Evolutionary conservation across 345 rosid genomes (phyloP).

Genomic region (Salix brachista): DNA sequence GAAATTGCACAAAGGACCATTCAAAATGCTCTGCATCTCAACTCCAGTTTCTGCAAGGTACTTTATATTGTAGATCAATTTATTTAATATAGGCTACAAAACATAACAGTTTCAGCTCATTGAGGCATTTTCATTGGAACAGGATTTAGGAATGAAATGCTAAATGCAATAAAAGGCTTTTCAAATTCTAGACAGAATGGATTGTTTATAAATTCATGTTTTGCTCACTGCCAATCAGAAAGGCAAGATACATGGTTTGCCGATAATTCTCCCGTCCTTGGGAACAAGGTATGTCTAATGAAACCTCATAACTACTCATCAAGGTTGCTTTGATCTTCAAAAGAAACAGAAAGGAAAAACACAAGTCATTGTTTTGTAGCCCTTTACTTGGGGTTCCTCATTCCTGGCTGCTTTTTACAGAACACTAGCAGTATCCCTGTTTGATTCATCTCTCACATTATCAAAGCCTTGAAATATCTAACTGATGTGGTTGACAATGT

Average conservation of each 20-base stretch:
- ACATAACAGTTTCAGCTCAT: not conserved
- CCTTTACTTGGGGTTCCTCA: not conserved
- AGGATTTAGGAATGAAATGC: constrained; percentile 88
- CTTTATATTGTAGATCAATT: constrained; percentile 2
- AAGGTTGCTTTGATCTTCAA: not conserved
- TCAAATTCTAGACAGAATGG: constrained; percentile 70
- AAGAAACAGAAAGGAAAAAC: not conserved
- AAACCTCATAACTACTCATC: not conserved
- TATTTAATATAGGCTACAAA: not conserved
- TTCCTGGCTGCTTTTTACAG: not conserved
- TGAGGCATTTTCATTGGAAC: constrained; percentile 5
- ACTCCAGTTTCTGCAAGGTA: constrained; percentile 72
- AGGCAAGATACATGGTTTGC: constrained; percentile 97
- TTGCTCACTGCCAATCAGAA: constrained; percentile 95
- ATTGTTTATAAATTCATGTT: constrained; percentile 83
- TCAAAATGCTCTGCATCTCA: constrained; percentile 69
- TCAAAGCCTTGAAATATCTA: not conserved
- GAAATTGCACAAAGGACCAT: constrained; percentile 65
- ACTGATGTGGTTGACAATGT: constrained; percentile 8
- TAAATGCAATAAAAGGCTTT: constrained; percentile 55
- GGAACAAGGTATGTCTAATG: constrained; percentile 54
- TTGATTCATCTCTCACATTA: not conserved
- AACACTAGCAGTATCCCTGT: not conserved
- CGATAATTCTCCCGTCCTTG: constrained; percentile 66
- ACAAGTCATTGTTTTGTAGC: not conserved